Evolutionary conservation across 2,329 filamentous ascomycete species (phyloP), one percentile per base, ranked within the genome.

Genomic region (Bipolaris gigantea): DNA sequence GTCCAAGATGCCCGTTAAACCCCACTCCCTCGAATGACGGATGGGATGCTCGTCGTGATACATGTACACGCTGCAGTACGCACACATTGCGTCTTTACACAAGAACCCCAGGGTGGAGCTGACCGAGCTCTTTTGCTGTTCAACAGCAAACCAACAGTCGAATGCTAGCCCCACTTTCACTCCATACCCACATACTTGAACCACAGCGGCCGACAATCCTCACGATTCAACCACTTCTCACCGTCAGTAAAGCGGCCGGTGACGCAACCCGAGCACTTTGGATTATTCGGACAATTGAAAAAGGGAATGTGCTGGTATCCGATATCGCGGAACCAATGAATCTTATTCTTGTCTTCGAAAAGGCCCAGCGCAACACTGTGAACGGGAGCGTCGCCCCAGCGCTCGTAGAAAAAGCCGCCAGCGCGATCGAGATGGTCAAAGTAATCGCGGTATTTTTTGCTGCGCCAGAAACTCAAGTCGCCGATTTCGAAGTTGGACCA

Each of bases 291-390:
- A 73, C 94, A 99, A 79, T 99, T 99, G 82, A 96, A 96, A 79
- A 96, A 99, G 41, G 94, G 94, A 49, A 97, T 92, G 67, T 99
- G 94, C 69, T 97, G 92, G 78, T 99, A 99, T 53, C 94, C 94
- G 63, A 99, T 97, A 73, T 99, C 94, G 49, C 93, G 92, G 87
- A 99, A 99, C 92, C 92, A 97, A 75, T 97, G 93, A 57, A 99
- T 90, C 74, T 90, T 92, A 76, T 82, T 89, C 69, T 86, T 84
- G 72, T 99, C 93, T 69, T 95, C 93, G 72, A 99, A 97, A 23
- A 99, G 76, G 27, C 91, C 94, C 38, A 99, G 76, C 0, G 90
- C 94, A 67, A 99, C 92, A 62, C 90, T 95, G 76, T 99, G 94
- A 5, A 99, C 94, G 0, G 94, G 94, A 2, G 94, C 94, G 80